These are phyloP conservation scores for Aspergillus sparsus DNA, from an alignment of 495 filamentous ascomycete species.

Conservation along the genomic window DNA sequence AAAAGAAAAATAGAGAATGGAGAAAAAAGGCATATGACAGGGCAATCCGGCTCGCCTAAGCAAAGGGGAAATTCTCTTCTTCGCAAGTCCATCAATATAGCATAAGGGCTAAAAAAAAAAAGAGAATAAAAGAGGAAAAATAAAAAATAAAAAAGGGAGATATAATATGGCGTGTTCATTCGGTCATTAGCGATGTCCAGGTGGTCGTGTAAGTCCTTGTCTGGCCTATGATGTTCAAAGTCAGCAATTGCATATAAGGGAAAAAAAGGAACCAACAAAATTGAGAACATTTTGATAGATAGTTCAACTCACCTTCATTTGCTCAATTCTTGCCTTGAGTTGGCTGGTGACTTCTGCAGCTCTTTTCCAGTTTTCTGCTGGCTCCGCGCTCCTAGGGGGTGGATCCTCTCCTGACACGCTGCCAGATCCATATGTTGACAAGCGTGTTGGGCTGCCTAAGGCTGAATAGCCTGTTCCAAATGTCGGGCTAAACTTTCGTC, in stretches of 20 bases:
- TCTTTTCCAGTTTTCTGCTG: conserved; percentile 93
- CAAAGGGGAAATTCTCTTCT: conserved; percentile 10
- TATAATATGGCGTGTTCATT: conserved; percentile 28
- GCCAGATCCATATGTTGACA: conserved; percentile 38
- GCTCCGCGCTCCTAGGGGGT: conserved; percentile 45
- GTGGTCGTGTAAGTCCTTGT: conserved; percentile 48
- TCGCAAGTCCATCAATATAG: not conserved
- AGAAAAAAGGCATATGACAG: not conserved
- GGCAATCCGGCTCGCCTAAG: conserved; percentile 20
- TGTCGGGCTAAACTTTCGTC: conserved; percentile 49
- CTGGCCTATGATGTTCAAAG: conserved; percentile 32
- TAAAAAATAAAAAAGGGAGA: conserved; percentile 23
- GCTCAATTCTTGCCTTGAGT: conserved; percentile 93
- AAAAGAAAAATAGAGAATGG: not conserved
- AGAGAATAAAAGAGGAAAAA: conserved; percentile 21
- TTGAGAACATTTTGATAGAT: too few relatives aligned
- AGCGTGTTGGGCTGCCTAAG: conserved; percentile 58
- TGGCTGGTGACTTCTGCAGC: conserved; percentile 99
- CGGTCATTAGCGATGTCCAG: conserved; percentile 41
- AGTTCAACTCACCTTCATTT: conserved; percentile 64
- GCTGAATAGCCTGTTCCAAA: conserved; percentile 55
- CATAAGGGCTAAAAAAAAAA: conserved; percentile 4
- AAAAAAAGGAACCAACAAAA: not conserved
- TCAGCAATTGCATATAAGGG: conserved; percentile 6
- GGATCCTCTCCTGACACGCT: conserved; percentile 43